phyloP scores from a whole-genome alignment of 2,329 filamentous ascomycete species.

The Sporothrix schenckii region DNA sequence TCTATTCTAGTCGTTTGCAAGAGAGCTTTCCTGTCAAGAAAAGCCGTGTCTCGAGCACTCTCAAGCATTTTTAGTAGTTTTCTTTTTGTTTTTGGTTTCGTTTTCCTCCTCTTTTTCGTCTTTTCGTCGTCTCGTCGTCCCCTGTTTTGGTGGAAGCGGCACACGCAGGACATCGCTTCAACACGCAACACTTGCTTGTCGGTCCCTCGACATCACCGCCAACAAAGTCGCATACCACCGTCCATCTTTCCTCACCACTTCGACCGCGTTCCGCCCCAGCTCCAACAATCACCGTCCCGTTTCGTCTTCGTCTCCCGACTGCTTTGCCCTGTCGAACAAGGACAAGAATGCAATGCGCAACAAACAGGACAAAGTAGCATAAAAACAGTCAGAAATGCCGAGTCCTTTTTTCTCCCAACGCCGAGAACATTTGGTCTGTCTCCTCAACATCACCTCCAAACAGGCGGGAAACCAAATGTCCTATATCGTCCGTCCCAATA shows the following conservation, averaged over 20 bases:
- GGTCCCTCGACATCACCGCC: no score
- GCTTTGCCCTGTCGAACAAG: no score
- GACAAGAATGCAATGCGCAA: no score
- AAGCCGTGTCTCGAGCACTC: neutral
- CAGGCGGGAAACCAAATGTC: neutral
- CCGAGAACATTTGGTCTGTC: neutral
- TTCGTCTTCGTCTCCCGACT: no score
- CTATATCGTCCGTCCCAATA: neutral
- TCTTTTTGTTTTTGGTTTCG: conserved; percentile 13
- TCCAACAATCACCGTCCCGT: no score
- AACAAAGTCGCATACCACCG: no score
- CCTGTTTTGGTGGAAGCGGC: neutral
- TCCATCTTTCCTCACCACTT: no score
- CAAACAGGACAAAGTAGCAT: no score
- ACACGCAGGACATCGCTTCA: no score
- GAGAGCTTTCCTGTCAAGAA: neutral
- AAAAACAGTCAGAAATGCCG: neutral
- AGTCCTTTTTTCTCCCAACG: neutral
- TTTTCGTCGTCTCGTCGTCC: neutral
- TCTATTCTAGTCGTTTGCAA: conserved; percentile 2
- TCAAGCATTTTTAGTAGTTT: neutral
- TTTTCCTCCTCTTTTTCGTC: neutral
- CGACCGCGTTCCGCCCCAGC: no score
- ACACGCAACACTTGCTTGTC: no score
- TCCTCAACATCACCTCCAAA: neutral